Base-by-base conservation (phyloP, 495 filamentous ascomycete species). In the Neurospora sp. region DNA sequence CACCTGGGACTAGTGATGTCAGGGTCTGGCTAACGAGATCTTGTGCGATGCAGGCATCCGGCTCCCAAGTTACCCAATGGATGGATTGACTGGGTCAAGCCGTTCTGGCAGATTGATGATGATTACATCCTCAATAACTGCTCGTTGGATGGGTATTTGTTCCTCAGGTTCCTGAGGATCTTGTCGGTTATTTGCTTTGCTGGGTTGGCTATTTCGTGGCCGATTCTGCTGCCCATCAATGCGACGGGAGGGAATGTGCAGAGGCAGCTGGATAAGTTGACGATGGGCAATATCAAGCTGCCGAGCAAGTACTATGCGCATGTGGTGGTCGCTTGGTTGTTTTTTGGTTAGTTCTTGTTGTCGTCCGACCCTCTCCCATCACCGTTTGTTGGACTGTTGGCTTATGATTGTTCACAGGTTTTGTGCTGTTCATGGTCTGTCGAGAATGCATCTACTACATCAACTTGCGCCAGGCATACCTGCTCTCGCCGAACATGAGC, bases 201-300 rank as follows among this genome's bases (percentile, higher is more conserved):
- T 12, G 93, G 93, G 46, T 90, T 85, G 77, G 87, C 82, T 46
- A 84, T 96, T 42, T 91, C 90, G 3, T 96, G 89, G 86, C 93
- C 94, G 6, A 85, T 96, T 66, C 82, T 97, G 46, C 89, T 95
- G 76, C 92, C 93, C 0, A 81, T 96, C 77, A 92, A 97, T 80
- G 89, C 86, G 16, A 93, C 92, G 4, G 92, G 91, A 5, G 88
- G 88, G 35, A 87, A 83, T 16, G 84, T 84, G 0, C 87, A 88
- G n/a, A 81, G 77, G 0, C 83, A 92, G 76, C 86, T 93, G 11
- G 90, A 92, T 70, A 80, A 79, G 11, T 78, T 93, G 49, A 90
- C 89, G 39, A 91, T 93, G 72, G 90, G 91, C 62, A 93, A 93
- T 78, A 82, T 93, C 60, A 81, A 77, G 18, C 77, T 87, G 31